Base-by-base conservation (phyloP, 768 basidiomycete genomes). In the Galerina sulciceps region DNA sequence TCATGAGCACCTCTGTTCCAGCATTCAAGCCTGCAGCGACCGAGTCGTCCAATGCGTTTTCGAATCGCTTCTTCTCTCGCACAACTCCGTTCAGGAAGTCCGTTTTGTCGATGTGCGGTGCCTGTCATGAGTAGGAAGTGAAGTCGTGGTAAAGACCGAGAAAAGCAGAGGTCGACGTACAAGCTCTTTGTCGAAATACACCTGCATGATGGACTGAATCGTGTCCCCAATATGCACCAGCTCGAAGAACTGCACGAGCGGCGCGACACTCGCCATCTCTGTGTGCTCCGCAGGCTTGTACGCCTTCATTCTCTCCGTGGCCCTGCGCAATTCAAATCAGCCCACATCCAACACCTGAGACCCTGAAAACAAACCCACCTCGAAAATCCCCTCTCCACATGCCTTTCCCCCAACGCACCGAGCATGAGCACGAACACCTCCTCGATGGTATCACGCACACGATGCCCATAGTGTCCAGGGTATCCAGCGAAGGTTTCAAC, bases 151-250 rank as follows among this genome's bases (percentile, higher is more conserved):
- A 20, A 23, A 17, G 23, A 49, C n/a, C n/a, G n/a, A 42, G 10
- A 42, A 15, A 52, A n/a, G 15, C 44, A 58, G 15, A 9, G 8
- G 20, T 6, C 8, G 6, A 70, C 88, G 22, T 60, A 91, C 93
- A 75, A 99, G 76, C 66, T 97, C 96, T 68, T 96, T 96, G 69
- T 99, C 97, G 68, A 96, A 99, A 72, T 96, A 99, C 1, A 98
- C 97, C 65, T 99, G 95, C 6, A 97, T 87, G 87, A 99, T 98
- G 15, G 89, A 93, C 73, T 96, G 94, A 43, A 99, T 98, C 14
- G 93, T 99, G 69, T 99, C 96, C 1, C 95, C 97, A 14, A 99
- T 80, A 75, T 99, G 97, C 0, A 96, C 96, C 20, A 99, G 80
- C 77, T 99, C 96, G 63, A 99, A 98, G 76, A 99, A 99, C 70